Evolutionary conservation across 202 grass and related monocot genomes (phyloP), one percentile per base, ranked within the genome.

Genomic region (Carex sylvatica): DNA sequence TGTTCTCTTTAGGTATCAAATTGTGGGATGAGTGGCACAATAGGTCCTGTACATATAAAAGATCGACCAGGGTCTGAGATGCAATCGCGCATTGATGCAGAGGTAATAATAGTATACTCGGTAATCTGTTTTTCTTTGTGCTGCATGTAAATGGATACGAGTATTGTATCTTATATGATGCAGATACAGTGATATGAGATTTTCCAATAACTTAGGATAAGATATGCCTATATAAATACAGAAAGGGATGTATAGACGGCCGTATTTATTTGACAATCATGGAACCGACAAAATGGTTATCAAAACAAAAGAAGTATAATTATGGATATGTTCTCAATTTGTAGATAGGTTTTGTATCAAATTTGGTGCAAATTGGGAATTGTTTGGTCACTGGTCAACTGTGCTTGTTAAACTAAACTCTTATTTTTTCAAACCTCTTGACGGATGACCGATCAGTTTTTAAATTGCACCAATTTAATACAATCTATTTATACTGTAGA

Each of bases 71-170:
- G 97, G 87, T 82, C 89, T 87, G 97, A 99, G 69, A 94, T 99
- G 93, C 97, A 99, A 85, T 96, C 97, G 53, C 92, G 97, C 68
- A 93, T 99, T 88, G 97, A 99, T 88, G 91, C 88, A 14, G 97
- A 99, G 88, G 93, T 93, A 92, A 79, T 87, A 83, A 44, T 9
- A 77, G 53, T 77, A 47, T 61, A 72, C 19, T 35, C 56, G 16
- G 14, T 74, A 30, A 52, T 74, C 30, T 58, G 12, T 77, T 70
- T 54, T 76, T 76, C 52, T 75, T 6, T 18, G 10, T 55, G 49
- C 26, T 75, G 49, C 19, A 55, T 75, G 51, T 26, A 75, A n/a
- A 55, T 28, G 9, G 7, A 33, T 55, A 74, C 4, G 24, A 74
- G 0, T 54, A 74, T 54, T 30, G 2, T 16, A 54, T 73, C 70